These are phyloP conservation scores for Zychaea mexicana DNA, from an alignment of 371 early-diverging fungal genomes.

Conservation along the genomic window DNA sequence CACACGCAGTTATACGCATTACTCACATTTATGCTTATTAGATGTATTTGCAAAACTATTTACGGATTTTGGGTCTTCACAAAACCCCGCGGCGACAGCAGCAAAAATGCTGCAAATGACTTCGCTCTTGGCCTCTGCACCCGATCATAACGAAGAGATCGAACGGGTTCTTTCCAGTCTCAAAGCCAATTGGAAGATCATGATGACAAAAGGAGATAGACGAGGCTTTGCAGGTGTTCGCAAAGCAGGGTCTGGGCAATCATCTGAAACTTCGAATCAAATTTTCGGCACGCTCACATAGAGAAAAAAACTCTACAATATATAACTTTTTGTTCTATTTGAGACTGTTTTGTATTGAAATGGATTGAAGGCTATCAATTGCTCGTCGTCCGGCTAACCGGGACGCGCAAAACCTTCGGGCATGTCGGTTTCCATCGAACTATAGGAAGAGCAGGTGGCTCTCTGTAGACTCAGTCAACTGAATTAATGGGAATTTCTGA, in stretches of 20 bases:
- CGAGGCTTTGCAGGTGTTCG: conserved; percentile 64
- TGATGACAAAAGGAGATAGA: conserved; percentile 63
- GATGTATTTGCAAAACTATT: conserved; percentile 71
- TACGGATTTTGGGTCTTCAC: conserved; percentile 68
- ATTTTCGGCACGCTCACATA: conserved; percentile 21
- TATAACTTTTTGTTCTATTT: background rate
- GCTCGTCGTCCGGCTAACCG: background rate
- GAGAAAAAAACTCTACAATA: background rate
- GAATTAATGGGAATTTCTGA: no score
- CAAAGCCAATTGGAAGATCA: conserved; percentile 64
- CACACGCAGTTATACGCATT: no score
- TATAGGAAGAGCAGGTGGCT: background rate
- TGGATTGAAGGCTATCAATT: background rate
- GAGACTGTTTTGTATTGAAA: no score
- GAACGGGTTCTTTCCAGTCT: conserved; percentile 58
- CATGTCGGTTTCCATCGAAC: no score
- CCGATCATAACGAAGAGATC: conserved; percentile 57
- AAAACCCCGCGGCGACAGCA: conserved; percentile 71
- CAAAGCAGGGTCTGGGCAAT: conserved; percentile 14
- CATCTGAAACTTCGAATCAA: conserved; percentile 11
- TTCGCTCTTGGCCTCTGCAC: conserved; percentile 61
- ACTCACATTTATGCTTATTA: conserved; percentile 22
- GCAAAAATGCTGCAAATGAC: conserved; percentile 82
- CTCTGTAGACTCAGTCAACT: background rate
- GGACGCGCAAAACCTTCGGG: background rate